These are phyloP conservation scores for Irineochytrium annulatum DNA, from an alignment of 192 early-diverging fungal species.

Conservation along the genomic window DNA sequence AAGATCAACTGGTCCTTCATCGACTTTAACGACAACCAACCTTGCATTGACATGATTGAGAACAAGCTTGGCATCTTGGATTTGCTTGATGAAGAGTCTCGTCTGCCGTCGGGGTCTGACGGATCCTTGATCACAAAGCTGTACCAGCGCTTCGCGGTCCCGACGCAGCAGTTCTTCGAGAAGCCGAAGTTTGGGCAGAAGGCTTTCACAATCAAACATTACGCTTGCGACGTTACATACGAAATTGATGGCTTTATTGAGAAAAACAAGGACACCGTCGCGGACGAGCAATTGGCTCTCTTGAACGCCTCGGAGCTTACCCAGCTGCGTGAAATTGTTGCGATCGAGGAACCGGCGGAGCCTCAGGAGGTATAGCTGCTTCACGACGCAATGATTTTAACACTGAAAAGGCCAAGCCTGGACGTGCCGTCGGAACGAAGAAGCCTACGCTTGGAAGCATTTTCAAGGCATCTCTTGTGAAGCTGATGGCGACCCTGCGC, in stretches of 20 bases:
- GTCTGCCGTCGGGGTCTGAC: conserved; percentile 86
- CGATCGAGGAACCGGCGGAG: conserved; percentile 61
- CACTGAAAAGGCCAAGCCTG: not conserved
- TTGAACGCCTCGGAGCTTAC: conserved; percentile 67
- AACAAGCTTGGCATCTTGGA: conserved; percentile 89
- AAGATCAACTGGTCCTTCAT: conserved; percentile 98
- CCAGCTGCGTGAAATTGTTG: conserved; percentile 72
- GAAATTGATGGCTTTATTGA: conserved; percentile 94
- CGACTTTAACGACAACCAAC: conserved; percentile 98
- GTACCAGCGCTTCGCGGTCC: conserved; percentile 73
- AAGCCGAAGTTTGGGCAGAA: conserved; percentile 86
- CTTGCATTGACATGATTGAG: conserved; percentile 98
- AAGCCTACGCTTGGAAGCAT: conserved; percentile 88
- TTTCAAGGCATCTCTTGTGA: conserved; percentile 86
- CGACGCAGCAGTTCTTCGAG: conserved; percentile 71
- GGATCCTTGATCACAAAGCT: conserved; percentile 81
- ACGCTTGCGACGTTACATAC: conserved; percentile 91
- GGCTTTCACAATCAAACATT: conserved; percentile 91
- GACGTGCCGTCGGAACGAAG: conserved; percentile 29
- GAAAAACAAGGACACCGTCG: conserved; percentile 98
- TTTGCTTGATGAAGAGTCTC: conserved; percentile 91
- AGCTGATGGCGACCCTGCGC: conserved; percentile 89
- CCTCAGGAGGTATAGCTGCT: not conserved
- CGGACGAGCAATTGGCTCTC: conserved; percentile 76
- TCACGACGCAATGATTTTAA: not conserved